Evolutionary conservation across 768 basidiomycete genomes (phyloP), one percentile per base, ranked within the genome.

Genomic region (Pulveroboletus frians): DNA sequence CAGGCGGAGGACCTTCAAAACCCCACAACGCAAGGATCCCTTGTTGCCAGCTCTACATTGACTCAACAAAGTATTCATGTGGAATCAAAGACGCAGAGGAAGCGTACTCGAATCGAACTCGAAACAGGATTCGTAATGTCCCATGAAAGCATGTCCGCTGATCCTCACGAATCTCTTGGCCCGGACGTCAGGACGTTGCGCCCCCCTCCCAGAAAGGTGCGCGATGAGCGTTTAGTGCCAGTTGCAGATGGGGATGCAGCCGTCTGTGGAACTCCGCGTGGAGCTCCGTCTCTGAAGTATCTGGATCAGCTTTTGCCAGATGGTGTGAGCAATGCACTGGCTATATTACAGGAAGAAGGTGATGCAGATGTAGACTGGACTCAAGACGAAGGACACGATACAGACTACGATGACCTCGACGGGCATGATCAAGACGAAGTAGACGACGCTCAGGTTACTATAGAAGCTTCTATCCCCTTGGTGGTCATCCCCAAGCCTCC

Each of bases 281-380:
- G 42, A 34, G 9, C 36, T 8, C 20, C 39, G 14, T 52, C 63
- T 42, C 38, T 56, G n/a, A 45, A 55, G 38, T 27, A 56, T 37
- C 46, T 17, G 9, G 59, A 59, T 15, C 64, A 55, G 21, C 43
- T 57, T 14, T 23, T 64, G 18, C 55, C 40, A 27, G 61, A 64
- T 41, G 35, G 15, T 30, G 55, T 51, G 18, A 56, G 46, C 37
- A 54, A 61, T 39, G 61, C 51, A 9, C 35, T 55, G 4, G 44
- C 37, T 9, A 3, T 43, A 11, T 21, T 50, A 13, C 46, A 1
- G 15, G 60, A 63, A 35, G 50, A 21, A 31, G 31, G 26, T 5
- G 37, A 11, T 13, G 13, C 41, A 9, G 52, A 55, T 6, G 2
- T 60, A 40, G 58, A 66, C 29, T 66, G 65, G 65, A 67, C 53